These are phyloP conservation scores for Naganishia vaughanmartiniae DNA, from an alignment of 768 basidiomycete genomes.

Conservation along the genomic window DNA sequence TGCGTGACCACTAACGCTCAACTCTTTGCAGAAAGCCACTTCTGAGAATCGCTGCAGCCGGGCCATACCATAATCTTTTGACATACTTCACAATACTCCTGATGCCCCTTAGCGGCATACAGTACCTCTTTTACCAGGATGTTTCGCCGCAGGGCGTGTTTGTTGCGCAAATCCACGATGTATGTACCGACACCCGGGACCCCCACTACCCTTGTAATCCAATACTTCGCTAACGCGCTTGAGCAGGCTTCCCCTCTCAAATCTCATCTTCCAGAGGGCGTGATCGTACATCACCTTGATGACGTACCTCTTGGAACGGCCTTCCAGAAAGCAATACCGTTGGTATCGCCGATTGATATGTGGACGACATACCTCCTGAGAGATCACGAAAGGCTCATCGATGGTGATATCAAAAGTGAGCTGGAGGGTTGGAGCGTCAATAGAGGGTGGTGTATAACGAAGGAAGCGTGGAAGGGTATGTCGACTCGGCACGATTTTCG, in stretches of 20 bases:
- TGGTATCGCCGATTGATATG: background rate
- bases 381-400: background rate
- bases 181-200: background rate
- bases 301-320: slow-evolving; percentile 10
- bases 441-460: slow-evolving; percentile 27
- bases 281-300: slow-evolving; percentile 24
- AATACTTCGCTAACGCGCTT: too few relatives aligned
- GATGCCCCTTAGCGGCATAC: background rate
- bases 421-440: background rate
- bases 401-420: background rate
- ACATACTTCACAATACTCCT: slow-evolving; percentile 16
- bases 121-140: slow-evolving; percentile 26
- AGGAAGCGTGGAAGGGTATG: slow-evolving; percentile 4
- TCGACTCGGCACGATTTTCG: background rate
- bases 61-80: slow-evolving; percentile 29
- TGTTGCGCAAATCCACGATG: slow-evolving; percentile 6
- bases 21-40: slow-evolving; percentile 9
- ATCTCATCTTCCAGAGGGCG: slow-evolving; percentile 11
- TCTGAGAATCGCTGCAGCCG: slow-evolving; percentile 25
- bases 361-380: background rate
- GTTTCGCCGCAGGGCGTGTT: slow-evolving; percentile 14
- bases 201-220: too few relatives aligned
- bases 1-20: background rate
- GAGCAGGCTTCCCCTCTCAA: slow-evolving; percentile 20
- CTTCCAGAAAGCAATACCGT: background rate